These are phyloP conservation scores for Immersiella caudata DNA, from an alignment of 495 filamentous ascomycete genomes.

Conservation along the genomic window DNA sequence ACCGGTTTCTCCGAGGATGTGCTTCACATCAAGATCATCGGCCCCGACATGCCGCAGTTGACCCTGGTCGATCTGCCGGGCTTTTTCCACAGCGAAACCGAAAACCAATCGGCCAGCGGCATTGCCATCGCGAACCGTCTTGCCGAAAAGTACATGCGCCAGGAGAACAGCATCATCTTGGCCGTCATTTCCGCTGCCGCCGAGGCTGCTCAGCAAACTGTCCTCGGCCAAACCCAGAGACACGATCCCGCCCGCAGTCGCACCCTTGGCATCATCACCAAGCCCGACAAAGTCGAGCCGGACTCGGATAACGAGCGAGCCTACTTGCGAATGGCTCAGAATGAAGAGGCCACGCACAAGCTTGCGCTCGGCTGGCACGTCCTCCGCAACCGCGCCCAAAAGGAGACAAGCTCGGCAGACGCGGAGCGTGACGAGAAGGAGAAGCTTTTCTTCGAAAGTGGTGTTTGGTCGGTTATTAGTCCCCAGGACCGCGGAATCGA, in stretches of 20 bases:
- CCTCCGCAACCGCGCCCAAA: conserved; percentile 60
- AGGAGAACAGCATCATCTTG: conserved; percentile 60
- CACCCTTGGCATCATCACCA: conserved; percentile 62
- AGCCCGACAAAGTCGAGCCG: conserved; percentile 53
- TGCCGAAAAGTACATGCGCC: conserved; percentile 58
- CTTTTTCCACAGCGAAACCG: conserved; percentile 52
- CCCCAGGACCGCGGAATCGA: conserved; percentile 30
- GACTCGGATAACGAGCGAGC: conserved; percentile 19
- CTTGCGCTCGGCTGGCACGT: conserved; percentile 61
- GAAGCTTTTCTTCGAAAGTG: conserved; percentile 42
- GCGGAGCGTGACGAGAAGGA: conserved; percentile 49
- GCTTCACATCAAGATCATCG: conserved; percentile 63
- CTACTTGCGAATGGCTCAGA: conserved; percentile 21
- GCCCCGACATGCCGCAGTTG: conserved; percentile 60
- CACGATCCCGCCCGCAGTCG: conserved; percentile 48
- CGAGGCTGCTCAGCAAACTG: conserved; percentile 54
- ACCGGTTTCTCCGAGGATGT: conserved; percentile 61
- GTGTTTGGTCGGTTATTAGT: conserved; percentile 41
- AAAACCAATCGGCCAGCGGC: conserved; percentile 31
- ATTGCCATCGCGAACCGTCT: conserved; percentile 28
- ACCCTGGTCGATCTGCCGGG: conserved; percentile 68
- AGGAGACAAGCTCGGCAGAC: conserved; percentile 34
- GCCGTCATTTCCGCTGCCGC: conserved; percentile 59
- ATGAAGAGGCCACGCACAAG: conserved; percentile 24
- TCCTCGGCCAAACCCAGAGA: conserved; percentile 47